Evolutionary conservation across 2,329 filamentous ascomycete genomes (phyloP).

Genomic region (Sporothrix curviconia): DNA sequence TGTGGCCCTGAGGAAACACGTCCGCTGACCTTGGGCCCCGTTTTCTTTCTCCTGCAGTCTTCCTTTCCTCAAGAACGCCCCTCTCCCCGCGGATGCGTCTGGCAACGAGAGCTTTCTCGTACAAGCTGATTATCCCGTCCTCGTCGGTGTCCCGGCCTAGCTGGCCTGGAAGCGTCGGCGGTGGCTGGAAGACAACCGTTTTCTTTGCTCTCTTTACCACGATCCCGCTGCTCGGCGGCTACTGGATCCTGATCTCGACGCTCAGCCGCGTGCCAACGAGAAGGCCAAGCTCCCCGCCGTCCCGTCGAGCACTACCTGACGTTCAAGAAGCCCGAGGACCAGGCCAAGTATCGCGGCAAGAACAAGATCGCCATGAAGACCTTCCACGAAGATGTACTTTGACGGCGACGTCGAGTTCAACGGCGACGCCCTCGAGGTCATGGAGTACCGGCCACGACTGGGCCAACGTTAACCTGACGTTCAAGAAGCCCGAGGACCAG

Average conservation of each 20-base stretch:
- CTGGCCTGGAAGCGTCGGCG: constrained; percentile 75
- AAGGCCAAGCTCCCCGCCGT: constrained; percentile 78
- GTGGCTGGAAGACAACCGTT: constrained; percentile 78
- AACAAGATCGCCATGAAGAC: constrained; percentile 86
- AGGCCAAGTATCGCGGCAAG: constrained; percentile 64
- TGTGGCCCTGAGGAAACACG: background rate
- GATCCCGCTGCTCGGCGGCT: constrained; percentile 70
- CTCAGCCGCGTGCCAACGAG: constrained; percentile 84
- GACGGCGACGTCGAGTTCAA: constrained; percentile 93
- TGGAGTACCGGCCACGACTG: constrained; percentile 97
- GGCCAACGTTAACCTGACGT: constrained; percentile 63
- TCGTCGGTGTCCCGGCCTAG: constrained; percentile 69
- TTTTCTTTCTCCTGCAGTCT: no score
- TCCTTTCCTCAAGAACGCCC: constrained; percentile 88
- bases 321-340: constrained; percentile 62
- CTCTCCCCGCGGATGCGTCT: constrained; percentile 81
- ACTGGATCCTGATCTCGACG: constrained; percentile 74
- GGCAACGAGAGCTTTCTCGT: constrained; percentile 85
- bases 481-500: constrained; percentile 59
- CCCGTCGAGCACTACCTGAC: constrained; percentile 86
- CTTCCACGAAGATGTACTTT: constrained; percentile 97
- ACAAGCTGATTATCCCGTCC: constrained; percentile 64
- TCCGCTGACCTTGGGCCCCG: no score
- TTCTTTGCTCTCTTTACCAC: constrained; percentile 77
- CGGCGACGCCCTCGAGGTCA: constrained; percentile 77